Conservation (phyloP, 2,329 filamentous ascomycete species). For the Dendryphion nanum region DNA sequence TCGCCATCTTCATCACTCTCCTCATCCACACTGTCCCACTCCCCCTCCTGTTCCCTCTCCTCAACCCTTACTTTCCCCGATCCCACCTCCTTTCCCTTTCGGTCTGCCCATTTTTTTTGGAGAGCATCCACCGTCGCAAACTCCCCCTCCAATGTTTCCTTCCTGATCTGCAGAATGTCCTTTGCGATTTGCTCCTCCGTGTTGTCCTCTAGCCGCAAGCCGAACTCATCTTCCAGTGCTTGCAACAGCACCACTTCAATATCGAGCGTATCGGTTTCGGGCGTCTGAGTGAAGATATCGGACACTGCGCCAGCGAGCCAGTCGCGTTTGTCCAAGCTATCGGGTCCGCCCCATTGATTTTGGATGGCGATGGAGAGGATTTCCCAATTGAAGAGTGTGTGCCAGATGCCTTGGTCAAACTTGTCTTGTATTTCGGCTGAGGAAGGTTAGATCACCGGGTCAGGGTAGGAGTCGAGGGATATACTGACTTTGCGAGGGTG, state of each 20-base stretch:
- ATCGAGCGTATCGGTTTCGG: constrained; percentile 71
- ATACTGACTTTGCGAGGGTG: constrained; percentile 4
- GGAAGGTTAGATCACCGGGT: not conserved
- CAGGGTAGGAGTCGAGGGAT: not conserved
- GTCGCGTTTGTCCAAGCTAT: constrained; percentile 84
- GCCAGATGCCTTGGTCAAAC: constrained; percentile 82
- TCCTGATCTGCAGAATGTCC: constrained; percentile 67
- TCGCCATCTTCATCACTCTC: constrained; percentile 47
- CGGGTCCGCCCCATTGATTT: constrained; percentile 83
- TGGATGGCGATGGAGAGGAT: constrained; percentile 83
- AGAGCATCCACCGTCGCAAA: constrained; percentile 65
- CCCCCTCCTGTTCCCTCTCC: constrained; percentile 55
- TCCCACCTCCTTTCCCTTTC: constrained; percentile 58
- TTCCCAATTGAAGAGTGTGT: constrained; percentile 83
- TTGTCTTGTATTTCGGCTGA: constrained; percentile 29
- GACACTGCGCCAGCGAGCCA: constrained; percentile 90
- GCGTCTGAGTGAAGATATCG: constrained; percentile 65
- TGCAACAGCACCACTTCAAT: constrained; percentile 83
- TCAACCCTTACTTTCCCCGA: constrained; percentile 46
- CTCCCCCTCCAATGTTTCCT: constrained; percentile 63
- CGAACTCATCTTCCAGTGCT: constrained; percentile 94
- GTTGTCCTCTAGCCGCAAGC: constrained; percentile 88
- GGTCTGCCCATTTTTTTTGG: constrained; percentile 61
- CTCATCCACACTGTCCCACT: constrained; percentile 46
- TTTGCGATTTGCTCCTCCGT: constrained; percentile 72